phyloP scores from a whole-genome alignment of 164 flowering plant genomes.

The Pachysandra terminalis region DNA sequence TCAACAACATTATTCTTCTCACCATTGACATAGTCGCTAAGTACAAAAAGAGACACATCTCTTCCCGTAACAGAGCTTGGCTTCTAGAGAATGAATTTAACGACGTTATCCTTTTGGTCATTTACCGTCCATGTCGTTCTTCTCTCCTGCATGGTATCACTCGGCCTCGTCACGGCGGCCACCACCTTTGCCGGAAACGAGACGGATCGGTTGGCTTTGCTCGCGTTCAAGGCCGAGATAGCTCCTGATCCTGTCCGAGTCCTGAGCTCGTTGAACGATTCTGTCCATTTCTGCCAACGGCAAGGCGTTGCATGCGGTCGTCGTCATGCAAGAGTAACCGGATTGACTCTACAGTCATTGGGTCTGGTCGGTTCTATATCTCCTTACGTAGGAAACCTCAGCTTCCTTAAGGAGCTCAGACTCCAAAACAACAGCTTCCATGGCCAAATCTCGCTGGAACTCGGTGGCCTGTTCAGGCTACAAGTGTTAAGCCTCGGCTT shows the following conservation, averaged over 20 bases:
- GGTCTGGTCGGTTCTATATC: conserved; percentile 19
- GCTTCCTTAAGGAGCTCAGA: conserved; percentile 10
- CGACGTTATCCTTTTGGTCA: no score
- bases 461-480: conserved; percentile 16
- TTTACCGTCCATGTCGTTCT: not conserved
- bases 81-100: no score
- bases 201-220: conserved; percentile 1
- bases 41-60: no score
- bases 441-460: conserved; percentile 20
- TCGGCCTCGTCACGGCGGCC: no score
- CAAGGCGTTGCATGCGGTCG: conserved; percentile 14
- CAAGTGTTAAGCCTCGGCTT: not conserved
- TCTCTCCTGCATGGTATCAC: no score
- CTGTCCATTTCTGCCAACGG: conserved; percentile 9
- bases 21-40: no score
- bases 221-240: conserved; percentile 4
- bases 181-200: not conserved
- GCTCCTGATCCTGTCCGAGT: not conserved
- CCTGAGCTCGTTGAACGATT: conserved; percentile 10
- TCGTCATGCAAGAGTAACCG: conserved; percentile 17
- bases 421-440: conserved; percentile 23
- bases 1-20: no score
- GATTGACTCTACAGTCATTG: conserved; percentile 1
- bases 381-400: conserved; percentile 26
- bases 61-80: no score